phyloP scores from a whole-genome alignment of 495 filamentous ascomycete species.

The Aspergillus ellipticus region DNA sequence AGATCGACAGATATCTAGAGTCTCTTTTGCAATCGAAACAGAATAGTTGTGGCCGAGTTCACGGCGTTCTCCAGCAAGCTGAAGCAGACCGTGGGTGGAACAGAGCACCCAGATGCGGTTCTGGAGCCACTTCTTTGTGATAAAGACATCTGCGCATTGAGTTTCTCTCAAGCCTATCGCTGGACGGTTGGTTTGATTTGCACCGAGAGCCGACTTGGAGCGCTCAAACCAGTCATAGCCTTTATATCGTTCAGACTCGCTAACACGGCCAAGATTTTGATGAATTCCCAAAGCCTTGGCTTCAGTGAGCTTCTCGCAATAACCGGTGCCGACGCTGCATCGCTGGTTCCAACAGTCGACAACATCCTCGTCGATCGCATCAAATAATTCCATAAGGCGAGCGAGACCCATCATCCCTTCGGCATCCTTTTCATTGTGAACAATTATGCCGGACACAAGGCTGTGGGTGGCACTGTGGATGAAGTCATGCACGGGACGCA shows the following conservation, averaged over 20 bases:
- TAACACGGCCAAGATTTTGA: conserved; percentile 29
- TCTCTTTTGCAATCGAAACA: conserved; percentile 64
- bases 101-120: conserved; percentile 75
- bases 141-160: conserved; percentile 65
- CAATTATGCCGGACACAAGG: conserved; percentile 41
- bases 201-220: conserved; percentile 21
- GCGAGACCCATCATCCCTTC: conserved; percentile 43
- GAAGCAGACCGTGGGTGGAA: conserved; percentile 51
- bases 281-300: conserved; percentile 35
- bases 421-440: conserved; percentile 43
- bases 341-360: conserved; percentile 41
- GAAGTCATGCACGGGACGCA: conserved; percentile 37
- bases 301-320: conserved; percentile 33
- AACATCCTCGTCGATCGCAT: conserved; percentile 42
- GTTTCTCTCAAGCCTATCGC: conserved; percentile 56
- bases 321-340: conserved; percentile 31
- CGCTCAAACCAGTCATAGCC: conserved; percentile 68
- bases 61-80: conserved; percentile 48
- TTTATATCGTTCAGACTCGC: conserved; percentile 33
- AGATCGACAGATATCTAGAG: conserved; percentile 59
- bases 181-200: conserved; percentile 34
- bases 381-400: conserved; percentile 40
- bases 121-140: conserved; percentile 81
- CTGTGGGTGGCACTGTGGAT: conserved; percentile 38
- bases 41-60: conserved; percentile 65